Percentiles rank a stretch among this genome's conserved stretches.
Conservation (phyloP, 2,329 filamentous ascomycete species). For the Rhynchosporium agropyri region DNA sequence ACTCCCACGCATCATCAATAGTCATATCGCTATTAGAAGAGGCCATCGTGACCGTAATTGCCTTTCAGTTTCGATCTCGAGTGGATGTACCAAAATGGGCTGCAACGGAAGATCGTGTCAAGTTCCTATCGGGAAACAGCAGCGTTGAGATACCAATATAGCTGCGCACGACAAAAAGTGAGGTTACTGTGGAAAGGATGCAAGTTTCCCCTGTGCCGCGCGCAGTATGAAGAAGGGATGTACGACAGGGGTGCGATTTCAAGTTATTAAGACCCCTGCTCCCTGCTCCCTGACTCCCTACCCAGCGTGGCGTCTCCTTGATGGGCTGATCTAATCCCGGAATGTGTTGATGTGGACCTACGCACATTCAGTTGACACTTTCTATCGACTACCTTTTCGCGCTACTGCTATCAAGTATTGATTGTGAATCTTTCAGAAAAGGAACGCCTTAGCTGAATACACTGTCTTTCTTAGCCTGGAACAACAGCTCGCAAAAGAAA, state of each 20-base stretch:
- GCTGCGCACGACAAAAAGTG: constrained; percentile 2
- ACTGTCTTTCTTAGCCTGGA: no score
- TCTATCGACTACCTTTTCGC: not conserved
- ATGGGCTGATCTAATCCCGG: constrained; percentile 2
- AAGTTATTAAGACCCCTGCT: not conserved
- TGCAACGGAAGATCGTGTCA: not conserved
- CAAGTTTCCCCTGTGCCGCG: not conserved
- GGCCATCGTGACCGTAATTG: constrained; percentile 25
- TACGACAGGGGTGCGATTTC: not conserved
- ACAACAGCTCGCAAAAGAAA: no score
- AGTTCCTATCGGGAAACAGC: not conserved
- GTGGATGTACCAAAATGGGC: not conserved
- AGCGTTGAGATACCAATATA: not conserved
- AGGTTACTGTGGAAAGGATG: constrained; percentile 5
- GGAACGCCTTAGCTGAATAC: no score
- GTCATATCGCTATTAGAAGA: constrained; percentile 35
- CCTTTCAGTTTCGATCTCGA: not conserved
- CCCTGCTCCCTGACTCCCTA: no score
- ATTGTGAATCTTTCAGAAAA: no score
- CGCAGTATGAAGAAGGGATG: not conserved
- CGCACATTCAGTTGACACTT: not conserved
- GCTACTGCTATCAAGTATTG: not conserved
- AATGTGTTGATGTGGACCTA: not conserved
- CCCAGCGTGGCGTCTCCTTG: not conserved
- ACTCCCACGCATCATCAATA: constrained; percentile 40